Evolutionary conservation across 257 asterid genomes (phyloP), one percentile per base, ranked within the genome.

Genomic region (Nicotiana paniculata): DNA sequence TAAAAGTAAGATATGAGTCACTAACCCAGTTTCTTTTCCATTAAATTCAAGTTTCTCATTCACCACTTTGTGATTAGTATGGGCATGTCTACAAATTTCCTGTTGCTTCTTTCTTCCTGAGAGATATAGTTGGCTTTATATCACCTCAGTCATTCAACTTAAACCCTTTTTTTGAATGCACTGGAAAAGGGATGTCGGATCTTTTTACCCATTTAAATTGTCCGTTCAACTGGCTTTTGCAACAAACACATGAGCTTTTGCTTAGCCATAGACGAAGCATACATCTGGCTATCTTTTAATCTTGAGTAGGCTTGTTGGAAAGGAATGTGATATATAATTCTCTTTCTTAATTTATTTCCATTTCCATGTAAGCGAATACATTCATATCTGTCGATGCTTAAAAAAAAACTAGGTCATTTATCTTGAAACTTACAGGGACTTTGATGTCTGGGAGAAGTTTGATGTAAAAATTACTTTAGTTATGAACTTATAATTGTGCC

Each of bases 1-100:
- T 89, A 68, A 81, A 91, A 81, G 98, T 93, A 85, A 75, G 80
- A 75, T 75, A 75, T 26, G 80, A 26, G 80, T 26, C 46, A 6
- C 64, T 58, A 18, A 18, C 28, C 26, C 9, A 58, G 21, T 21
- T 18, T 17, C 62, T 75, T 75, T 75, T 75, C 46, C 43, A 51
- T 48, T 51, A 51, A 75, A 51, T 75, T 51, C 46, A 24, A 48
- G 63, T 75, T 75, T 75, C 43, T 70, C 43, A 2, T 35, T 74
- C 26, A 24, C 79, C 39, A 74, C 28, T 74, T 74, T 17, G 43
- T 24, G 43, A 74, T 26, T 74, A 13, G 61, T 37, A 48, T 48
- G 15, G 62, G 62, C 62, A 74, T 13, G 62, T 16, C 24, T 43
- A 7, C 62, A 74, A 74, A 74, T 26, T 75, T 75, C 16, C 16